Conservation (phyloP, 2,329 filamentous ascomycete genomes). For the Thermothelomyces thermophilus region DNA sequence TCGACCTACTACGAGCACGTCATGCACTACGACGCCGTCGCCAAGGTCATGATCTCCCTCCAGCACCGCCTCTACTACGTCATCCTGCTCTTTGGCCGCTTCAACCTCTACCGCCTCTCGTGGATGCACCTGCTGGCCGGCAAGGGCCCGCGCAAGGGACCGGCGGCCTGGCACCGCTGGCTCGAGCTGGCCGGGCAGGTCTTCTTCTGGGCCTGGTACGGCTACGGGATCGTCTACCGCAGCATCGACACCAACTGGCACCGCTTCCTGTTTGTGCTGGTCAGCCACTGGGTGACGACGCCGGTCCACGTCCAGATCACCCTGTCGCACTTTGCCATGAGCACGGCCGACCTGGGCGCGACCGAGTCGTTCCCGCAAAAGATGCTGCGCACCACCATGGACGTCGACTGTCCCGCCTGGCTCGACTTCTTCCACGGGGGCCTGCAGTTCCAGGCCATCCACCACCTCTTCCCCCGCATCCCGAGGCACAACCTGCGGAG, state of each 20-base stretch:
- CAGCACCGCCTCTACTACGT: conserved; percentile 82
- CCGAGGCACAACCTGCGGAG: conserved; percentile 76
- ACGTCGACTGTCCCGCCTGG: conserved; percentile 82
- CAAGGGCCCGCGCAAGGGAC: conserved; percentile 65
- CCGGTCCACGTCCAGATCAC: conserved; percentile 87
- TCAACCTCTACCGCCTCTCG: conserved; percentile 79
- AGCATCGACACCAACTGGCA: conserved; percentile 62
- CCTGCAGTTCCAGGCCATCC: conserved; percentile 82
- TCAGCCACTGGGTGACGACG: conserved; percentile 75
- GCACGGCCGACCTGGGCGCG: conserved; percentile 75
- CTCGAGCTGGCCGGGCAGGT: conserved; percentile 69
- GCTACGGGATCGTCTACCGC: conserved; percentile 71
- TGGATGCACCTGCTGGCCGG: conserved; percentile 70
- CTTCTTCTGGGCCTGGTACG: conserved; percentile 84
- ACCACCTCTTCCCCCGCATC: conserved; percentile 77
- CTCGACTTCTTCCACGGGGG: conserved; percentile 85
- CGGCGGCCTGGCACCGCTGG: conserved; percentile 76
- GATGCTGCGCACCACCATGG: conserved; percentile 91
- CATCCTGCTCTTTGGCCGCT: conserved; percentile 71
- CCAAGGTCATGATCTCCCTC: conserved; percentile 61
- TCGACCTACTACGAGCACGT: conserved; percentile 79
- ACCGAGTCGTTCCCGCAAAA: conserved; percentile 83
- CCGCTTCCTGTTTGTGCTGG: conserved; percentile 66
- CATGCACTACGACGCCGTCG: conserved; percentile 71
- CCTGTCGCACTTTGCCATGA: conserved; percentile 90